Evolutionary conservation across 495 filamentous ascomycete genomes (phyloP).

Genomic region (Penicillium coffeae): DNA sequence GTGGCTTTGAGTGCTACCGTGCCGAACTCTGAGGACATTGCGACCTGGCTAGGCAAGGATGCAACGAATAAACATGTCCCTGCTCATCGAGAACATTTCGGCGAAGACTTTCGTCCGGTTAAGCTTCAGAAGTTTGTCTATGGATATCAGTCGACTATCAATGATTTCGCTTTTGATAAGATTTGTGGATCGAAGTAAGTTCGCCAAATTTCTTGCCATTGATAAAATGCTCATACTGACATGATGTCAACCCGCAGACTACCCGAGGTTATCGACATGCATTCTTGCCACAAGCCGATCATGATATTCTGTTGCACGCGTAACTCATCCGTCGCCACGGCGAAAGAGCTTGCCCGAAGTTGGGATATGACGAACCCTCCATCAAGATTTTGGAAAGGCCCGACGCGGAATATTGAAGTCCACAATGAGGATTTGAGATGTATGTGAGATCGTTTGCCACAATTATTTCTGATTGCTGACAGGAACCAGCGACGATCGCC

Average conservation of each 20-base stretch:
- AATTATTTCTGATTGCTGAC: not conserved
- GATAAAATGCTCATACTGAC: not conserved
- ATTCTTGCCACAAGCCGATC: conserved; percentile 77
- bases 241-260: conserved; percentile 50
- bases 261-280: conserved; percentile 67
- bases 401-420: conserved; percentile 52
- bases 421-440: conserved; percentile 60
- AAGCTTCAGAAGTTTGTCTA: conserved; percentile 83
- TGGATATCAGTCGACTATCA: conserved; percentile 61
- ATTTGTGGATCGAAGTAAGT: conserved; percentile 65
- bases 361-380: conserved; percentile 55
- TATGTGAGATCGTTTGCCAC: conserved; percentile 16
- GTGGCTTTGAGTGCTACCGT: conserved; percentile 90
- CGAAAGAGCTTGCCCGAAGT: conserved; percentile 64
- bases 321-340: conserved; percentile 71
- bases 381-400: conserved; percentile 66
- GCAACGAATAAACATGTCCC: conserved; percentile 62
- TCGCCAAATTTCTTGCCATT: not conserved
- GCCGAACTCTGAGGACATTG: conserved; percentile 88
- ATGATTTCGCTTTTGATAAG: conserved; percentile 88
- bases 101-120: conserved; percentile 87
- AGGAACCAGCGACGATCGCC: conserved; percentile 46
- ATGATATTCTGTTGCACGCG: conserved; percentile 92
- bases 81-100: conserved; percentile 75
- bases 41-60: conserved; percentile 83